Conservation (phyloP, 2,329 filamentous ascomycete species). For the Fusarium phyllophilum region DNA sequence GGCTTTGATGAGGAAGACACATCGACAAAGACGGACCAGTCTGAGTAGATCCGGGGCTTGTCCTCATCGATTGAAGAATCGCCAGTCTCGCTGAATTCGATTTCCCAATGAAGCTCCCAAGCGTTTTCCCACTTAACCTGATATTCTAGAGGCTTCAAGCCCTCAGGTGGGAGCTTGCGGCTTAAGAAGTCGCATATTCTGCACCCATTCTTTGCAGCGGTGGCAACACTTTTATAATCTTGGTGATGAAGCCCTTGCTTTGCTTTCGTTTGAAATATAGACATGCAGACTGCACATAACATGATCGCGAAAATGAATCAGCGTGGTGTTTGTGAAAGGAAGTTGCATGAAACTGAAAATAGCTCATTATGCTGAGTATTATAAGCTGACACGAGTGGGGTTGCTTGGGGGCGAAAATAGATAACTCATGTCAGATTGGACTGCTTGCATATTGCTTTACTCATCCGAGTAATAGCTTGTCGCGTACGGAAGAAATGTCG, state of each 20-base stretch:
- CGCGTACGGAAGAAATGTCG: not conserved
- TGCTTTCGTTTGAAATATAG: not conserved
- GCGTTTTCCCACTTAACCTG: not conserved
- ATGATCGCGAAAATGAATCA: fast-evolving
- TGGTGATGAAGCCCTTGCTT: not conserved
- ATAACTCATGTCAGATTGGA: not conserved
- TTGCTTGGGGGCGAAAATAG: not conserved
- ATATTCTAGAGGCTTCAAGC: not conserved
- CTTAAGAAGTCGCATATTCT: not conserved
- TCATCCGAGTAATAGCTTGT: not conserved
- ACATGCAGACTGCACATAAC: not conserved
- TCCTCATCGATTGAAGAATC: not conserved
- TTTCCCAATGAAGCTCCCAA: not conserved
- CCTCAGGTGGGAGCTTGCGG: not conserved
- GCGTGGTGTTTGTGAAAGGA: fast-evolving
- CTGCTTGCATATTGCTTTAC: not conserved
- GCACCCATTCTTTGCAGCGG: not conserved
- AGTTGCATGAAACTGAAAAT: not conserved
- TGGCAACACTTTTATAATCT: not conserved
- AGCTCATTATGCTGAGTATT: not conserved
- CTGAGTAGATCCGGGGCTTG: not conserved
- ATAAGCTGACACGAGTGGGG: not conserved
- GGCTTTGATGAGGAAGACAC: not conserved
- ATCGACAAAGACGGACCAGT: not conserved
- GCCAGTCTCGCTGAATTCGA: not conserved